Percentiles rank a stretch among this genome's conserved stretches.
phyloP scores from a whole-genome alignment of 768 basidiomycete genomes.

The Suillus ampliporus region DNA sequence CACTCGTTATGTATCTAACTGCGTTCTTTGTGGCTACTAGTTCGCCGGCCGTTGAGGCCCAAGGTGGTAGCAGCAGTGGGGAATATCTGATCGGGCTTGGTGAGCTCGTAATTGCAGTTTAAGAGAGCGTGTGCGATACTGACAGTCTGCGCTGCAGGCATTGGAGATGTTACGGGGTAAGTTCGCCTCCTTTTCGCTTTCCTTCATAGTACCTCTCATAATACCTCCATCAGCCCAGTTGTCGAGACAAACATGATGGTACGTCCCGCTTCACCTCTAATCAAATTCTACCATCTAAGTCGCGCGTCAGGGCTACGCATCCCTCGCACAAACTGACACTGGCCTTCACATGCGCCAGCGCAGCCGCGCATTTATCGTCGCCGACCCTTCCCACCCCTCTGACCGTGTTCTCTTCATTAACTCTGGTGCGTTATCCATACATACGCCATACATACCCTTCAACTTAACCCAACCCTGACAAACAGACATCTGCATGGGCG shows the following conservation, averaged over 20 bases:
- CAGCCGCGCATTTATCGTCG: conserved; percentile 78
- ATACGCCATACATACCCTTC: not conserved
- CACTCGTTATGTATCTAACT: conserved; percentile 47
- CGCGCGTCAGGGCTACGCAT: conserved; percentile 65
- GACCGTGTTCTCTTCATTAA: conserved; percentile 79
- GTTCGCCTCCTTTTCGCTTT: conserved; percentile 12
- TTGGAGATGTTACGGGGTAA: conserved; percentile 78
- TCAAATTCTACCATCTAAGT: not conserved
- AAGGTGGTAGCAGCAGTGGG: not conserved
- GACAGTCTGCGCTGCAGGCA: conserved; percentile 45
- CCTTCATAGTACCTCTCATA: not conserved
- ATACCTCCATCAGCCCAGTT: conserved; percentile 54
- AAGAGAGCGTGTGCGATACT: not conserved
- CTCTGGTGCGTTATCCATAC: conserved; percentile 48
- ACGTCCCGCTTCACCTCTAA: conserved; percentile 18
- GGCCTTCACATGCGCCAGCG: conserved; percentile 83
- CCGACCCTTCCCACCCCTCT: conserved; percentile 57
- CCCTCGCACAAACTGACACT: conserved; percentile 65
- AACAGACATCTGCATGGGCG: conserved; percentile 79
- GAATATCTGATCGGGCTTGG: conserved; percentile 33
- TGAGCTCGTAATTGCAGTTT: not conserved
- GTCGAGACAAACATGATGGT: conserved; percentile 89
- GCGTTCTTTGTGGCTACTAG: conserved; percentile 47
- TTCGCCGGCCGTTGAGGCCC: conserved; percentile 28
- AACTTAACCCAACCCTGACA: conserved; percentile 22